A percentile compares a stretch with the other conserved stretches of the same genome.
Evolutionary conservation across 2,329 filamentous ascomycete genomes (phyloP).

Genomic region (Periglandula ipomoeae): DNA sequence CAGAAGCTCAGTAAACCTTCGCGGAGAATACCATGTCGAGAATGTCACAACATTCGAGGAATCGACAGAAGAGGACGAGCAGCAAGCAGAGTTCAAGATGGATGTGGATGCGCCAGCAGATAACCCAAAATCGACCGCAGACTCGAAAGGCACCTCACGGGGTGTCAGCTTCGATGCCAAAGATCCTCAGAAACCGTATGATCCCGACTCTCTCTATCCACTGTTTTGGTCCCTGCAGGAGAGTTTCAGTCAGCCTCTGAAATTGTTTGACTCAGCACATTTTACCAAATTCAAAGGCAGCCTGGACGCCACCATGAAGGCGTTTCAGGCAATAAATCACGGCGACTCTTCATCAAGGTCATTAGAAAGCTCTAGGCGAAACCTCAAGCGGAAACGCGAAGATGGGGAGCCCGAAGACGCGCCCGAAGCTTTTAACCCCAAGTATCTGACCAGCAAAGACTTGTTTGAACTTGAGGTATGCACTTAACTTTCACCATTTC

Average conservation of each 20-base stretch:
- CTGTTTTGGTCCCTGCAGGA: constrained; percentile 91
- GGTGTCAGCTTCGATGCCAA: constrained; percentile 32
- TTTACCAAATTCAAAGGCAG: constrained; percentile 76
- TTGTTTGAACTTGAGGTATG: constrained; percentile 87
- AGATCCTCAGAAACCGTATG: constrained; percentile 43
- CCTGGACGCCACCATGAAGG: constrained; percentile 55
- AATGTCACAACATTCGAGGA: constrained; percentile 79
- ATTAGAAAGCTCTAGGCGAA: constrained; percentile 54
- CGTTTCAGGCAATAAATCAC: constrained; percentile 43
- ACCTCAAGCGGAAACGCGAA: constrained; percentile 61
- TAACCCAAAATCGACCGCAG: constrained; percentile 17
- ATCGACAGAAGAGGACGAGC: constrained; percentile 21
- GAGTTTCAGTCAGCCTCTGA: constrained; percentile 82
- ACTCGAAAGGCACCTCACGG: constrained; percentile 22
- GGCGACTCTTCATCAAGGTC: constrained; percentile 41
- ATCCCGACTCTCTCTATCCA: constrained; percentile 71
- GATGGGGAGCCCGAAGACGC: constrained; percentile 42
- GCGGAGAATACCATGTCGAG: constrained; percentile 91
- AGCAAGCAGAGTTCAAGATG: constrained; percentile 34
- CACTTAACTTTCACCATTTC: not conserved
- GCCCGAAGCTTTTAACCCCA: constrained; percentile 67
- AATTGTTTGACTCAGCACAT: constrained; percentile 61
- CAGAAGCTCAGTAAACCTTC: constrained; percentile 91
- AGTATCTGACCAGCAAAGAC: constrained; percentile 95
- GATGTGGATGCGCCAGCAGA: constrained; percentile 51